Percentiles rank a stretch among this genome's conserved stretches.
Conservation (phyloP, 2,329 filamentous ascomycete species). For the Chrysoporthe deuterocubensis region DNA sequence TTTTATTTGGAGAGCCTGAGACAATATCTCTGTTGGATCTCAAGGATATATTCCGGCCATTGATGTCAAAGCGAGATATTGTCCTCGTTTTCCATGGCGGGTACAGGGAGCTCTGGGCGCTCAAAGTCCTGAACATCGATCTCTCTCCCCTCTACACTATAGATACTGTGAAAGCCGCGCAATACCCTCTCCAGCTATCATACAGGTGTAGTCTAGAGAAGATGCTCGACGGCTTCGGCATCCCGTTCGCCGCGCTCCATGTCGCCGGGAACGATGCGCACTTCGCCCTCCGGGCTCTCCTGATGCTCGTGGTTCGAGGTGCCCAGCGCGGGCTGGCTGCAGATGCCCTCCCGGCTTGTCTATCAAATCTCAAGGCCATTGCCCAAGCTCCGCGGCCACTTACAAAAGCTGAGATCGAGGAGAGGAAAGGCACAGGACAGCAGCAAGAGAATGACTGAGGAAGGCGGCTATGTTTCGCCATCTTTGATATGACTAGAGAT, state of each 20-base stretch:
- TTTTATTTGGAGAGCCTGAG: neutral
- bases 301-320: slow-evolving; percentile 2
- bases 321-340: neutral
- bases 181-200: too few relatives aligned
- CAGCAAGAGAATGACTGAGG: neutral
- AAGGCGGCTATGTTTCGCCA: neutral
- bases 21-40: neutral
- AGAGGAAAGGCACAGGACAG: neutral
- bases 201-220: slow-evolving; percentile 2
- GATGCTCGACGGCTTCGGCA: neutral
- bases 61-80: neutral
- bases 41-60: neutral
- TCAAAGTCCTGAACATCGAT: neutral
- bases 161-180: neutral
- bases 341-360: too few relatives aligned
- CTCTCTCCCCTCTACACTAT: slow-evolving; percentile 7
- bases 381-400: too few relatives aligned
- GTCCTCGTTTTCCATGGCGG: slow-evolving; percentile 1
- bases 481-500: neutral
- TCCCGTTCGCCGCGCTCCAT: neutral
- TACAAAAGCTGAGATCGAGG: too few relatives aligned
- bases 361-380: too few relatives aligned
- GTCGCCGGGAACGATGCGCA: slow-evolving; percentile 1
- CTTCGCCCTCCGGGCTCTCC: slow-evolving; percentile 7
- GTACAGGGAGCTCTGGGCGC: neutral